These are phyloP conservation scores for Echinochloa phyllopogon DNA, from an alignment of 176 grass and related monocot species.

Conservation along the genomic window DNA sequence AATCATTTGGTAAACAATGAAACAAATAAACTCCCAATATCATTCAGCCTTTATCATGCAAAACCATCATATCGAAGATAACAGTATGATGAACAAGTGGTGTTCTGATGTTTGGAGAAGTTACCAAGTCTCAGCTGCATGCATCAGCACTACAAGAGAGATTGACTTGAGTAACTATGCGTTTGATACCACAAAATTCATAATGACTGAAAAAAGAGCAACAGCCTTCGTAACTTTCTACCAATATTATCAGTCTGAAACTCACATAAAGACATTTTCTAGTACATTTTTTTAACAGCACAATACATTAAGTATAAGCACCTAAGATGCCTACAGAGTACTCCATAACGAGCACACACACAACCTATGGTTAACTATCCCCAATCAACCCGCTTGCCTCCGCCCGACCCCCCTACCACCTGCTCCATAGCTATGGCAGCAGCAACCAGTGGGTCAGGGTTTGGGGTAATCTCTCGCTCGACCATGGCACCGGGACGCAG, in stretches of 20 bases:
- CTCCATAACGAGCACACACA: background rate
- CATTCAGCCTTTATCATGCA: background rate
- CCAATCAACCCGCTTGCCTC: background rate
- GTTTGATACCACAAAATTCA: background rate
- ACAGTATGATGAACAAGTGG: background rate
- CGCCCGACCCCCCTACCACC: background rate
- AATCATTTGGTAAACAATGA: background rate
- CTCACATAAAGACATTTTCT: background rate
- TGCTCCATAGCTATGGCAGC: too few relatives aligned
- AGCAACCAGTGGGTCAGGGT: background rate
- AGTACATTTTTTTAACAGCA: too few relatives aligned
- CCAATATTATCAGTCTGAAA: background rate
- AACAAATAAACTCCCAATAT: background rate
- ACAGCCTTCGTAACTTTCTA: background rate
- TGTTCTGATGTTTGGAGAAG: background rate
- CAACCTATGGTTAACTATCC: background rate
- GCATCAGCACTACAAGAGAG: background rate
- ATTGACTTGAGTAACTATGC: background rate
- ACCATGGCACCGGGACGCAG: background rate
- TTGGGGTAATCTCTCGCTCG: background rate
- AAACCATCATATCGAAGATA: background rate
- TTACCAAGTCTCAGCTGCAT: background rate
- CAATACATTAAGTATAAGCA: too few relatives aligned
- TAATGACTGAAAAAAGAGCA: background rate
- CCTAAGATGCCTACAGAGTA: background rate